phyloP scores from a whole-genome alignment of 2,329 filamentous ascomycete genomes.

The Ophiostoma triangulosporum region DNA sequence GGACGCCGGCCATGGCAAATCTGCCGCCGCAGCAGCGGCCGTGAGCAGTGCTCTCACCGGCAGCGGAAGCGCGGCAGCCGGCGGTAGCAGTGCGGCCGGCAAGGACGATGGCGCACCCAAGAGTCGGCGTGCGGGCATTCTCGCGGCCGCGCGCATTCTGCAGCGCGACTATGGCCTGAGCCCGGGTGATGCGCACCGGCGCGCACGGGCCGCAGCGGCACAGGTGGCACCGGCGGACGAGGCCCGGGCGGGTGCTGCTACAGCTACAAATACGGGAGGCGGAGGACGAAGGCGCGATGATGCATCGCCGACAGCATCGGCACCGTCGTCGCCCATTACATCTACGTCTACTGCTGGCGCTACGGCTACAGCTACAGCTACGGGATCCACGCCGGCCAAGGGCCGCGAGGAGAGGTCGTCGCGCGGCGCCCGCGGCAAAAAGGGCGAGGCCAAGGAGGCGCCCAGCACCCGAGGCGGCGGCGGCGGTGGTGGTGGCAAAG shows the following conservation, averaged over 20 bases:
- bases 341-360: not conserved
- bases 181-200: constrained; percentile 47
- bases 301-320: not conserved
- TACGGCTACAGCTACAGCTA: not conserved
- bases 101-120: constrained; percentile 29
- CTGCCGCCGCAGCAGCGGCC: constrained; percentile 35
- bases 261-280: not conserved
- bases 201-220: constrained; percentile 28
- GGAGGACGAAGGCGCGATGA: not conserved
- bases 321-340: not conserved
- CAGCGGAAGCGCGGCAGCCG: constrained; percentile 34
- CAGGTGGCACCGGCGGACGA: constrained; percentile 25
- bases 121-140: constrained; percentile 45
- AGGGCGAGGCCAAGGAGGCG: constrained; percentile 11
- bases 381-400: not conserved
- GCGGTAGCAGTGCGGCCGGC: constrained; percentile 20
- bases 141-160: constrained; percentile 49
- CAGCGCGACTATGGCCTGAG: constrained; percentile 54
- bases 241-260: constrained; percentile 1
- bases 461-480: not conserved
- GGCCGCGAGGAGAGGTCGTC: constrained; percentile 8
- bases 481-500: not conserved
- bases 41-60: constrained; percentile 24
- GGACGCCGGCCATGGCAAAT: constrained; percentile 18
- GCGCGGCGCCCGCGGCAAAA: constrained; percentile 15